These are phyloP conservation scores for Arthrinium puccinioides DNA, from an alignment of 2,329 filamentous ascomycete genomes.

Conservation along the genomic window DNA sequence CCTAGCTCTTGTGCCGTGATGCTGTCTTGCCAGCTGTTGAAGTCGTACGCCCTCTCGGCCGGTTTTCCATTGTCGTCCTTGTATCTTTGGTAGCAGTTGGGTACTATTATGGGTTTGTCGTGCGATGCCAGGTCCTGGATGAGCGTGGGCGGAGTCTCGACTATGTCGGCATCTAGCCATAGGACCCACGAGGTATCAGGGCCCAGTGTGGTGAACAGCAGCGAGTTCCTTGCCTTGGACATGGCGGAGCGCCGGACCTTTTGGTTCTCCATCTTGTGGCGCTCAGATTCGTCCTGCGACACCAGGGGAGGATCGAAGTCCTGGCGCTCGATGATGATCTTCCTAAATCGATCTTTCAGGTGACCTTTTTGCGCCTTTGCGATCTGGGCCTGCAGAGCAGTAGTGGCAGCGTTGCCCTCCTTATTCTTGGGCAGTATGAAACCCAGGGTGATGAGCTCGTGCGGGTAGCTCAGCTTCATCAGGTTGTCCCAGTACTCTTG, in stretches of 20 bases:
- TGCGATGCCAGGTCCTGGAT: constrained; percentile 88
- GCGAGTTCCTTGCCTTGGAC: constrained; percentile 86
- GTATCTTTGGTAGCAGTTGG: constrained; percentile 92
- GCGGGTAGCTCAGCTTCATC: constrained; percentile 75
- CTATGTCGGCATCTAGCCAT: constrained; percentile 88
- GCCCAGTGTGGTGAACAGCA: constrained; percentile 91
- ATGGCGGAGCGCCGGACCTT: constrained; percentile 81
- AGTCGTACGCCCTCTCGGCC: constrained; percentile 84
- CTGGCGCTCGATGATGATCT: constrained; percentile 88
- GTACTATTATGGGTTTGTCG: constrained; percentile 85
- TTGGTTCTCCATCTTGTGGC: constrained; percentile 88
- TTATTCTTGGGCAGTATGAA: constrained; percentile 94
- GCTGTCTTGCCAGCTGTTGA: constrained; percentile 96
- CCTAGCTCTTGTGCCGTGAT: constrained; percentile 69
- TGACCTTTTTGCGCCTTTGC: constrained; percentile 78
- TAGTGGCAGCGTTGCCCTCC: constrained; percentile 82
- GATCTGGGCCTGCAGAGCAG: constrained; percentile 77
- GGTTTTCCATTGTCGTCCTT: constrained; percentile 63
- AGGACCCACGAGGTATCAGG: constrained; percentile 91
- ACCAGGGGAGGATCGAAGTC: constrained; percentile 79
- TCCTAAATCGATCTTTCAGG: constrained; percentile 78
- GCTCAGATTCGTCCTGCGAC: constrained; percentile 79
- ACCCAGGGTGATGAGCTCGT: constrained; percentile 87
- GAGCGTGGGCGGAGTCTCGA: constrained; percentile 77
- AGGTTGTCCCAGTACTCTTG: constrained; percentile 94